Evolutionary conservation across 2,329 filamentous ascomycete species (phyloP), one percentile per base, ranked within the genome.

Genomic region (Phyllosticta citrichinensis): DNA sequence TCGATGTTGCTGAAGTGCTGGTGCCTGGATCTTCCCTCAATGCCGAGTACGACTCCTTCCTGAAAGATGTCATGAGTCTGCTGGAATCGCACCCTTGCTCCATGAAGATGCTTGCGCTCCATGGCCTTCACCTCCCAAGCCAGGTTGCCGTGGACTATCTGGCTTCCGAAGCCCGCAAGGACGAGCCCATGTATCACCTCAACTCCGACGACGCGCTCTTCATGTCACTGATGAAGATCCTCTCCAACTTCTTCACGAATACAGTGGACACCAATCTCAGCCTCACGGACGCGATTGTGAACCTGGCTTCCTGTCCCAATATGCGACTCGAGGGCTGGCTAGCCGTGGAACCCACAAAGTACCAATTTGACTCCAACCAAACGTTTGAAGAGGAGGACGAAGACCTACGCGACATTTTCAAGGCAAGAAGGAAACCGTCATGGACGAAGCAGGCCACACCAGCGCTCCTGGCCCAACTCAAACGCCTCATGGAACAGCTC

Each of bases 301-400:
- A 90, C 65, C 79, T 99, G 51, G 89, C 89, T 11, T 85, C 89
- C 0, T 97, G 94, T 67, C 88, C 91, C 5, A 88, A 89, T 64
- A 87, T 96, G 69, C 85, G 86, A 20, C 80, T 97, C 12, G 91
- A 97, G 69, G 88, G 89, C n/a, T 99, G 94, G 93, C 77, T 97
- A 30, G 78, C 93, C 5, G 86, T 90, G 17, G 84, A 87, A 58
- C 88, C 89, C 3, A 79, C 69, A 8, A 68, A 73, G 33, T 76
- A 76, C 61, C 66, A 71, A 24, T 75, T 75, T 62, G 61, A 62
- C 12, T 25, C 52, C 8, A 66, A 65, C 10, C 60, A 56, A 17
- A 62, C 52, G 6, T 62, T 56, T 33, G 62, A 63, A 17, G 62
- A 67, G 27, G 65, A 67, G 14, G 70, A 69, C 33, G 71, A 74